Percentiles rank a stretch among this genome's conserved stretches.
These are phyloP conservation scores for Ganoderma multipileum DNA, from an alignment of 1,284 basidiomycete genomes.

Conservation along the genomic window DNA sequence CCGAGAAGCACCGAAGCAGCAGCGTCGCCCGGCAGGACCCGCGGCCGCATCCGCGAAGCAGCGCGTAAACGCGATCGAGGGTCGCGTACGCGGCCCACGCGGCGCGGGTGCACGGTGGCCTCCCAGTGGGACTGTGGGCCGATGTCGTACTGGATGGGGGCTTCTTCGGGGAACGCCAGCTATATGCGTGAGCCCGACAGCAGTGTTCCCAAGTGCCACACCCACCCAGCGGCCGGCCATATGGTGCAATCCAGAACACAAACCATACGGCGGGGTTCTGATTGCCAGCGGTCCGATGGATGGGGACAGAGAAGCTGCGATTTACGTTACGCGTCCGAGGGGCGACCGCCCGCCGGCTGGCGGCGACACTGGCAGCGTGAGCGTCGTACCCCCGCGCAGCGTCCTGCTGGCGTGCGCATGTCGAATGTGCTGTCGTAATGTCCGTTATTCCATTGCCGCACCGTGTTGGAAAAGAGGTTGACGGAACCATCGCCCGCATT, in stretches of 20 bases:
- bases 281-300: constrained; percentile 7
- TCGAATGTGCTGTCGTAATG: constrained; percentile 24
- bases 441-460: constrained; percentile 17
- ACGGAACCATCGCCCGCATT: constrained; percentile 17
- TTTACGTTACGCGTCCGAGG: constrained; percentile 28
- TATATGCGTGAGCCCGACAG: background rate
- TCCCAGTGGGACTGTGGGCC: background rate
- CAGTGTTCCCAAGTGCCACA: background rate
- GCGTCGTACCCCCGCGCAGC: constrained; percentile 20
- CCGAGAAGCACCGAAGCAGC: background rate
- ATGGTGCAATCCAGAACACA: constrained; percentile 3
- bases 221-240: constrained; percentile 4
- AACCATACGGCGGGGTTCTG: constrained; percentile 17
- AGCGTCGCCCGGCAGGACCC: constrained; percentile 16
- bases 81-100: constrained; percentile 15
- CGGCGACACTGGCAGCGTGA: constrained; percentile 14
- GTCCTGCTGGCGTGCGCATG: constrained; percentile 23
- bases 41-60: constrained; percentile 9
- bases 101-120: constrained; percentile 1
- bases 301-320: constrained; percentile 19
- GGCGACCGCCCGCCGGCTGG: constrained; percentile 18
- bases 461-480: constrained; percentile 27
- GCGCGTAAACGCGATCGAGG: constrained; percentile 12
- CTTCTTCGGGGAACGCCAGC: constrained; percentile 4
- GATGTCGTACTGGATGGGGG: background rate